These are phyloP conservation scores for Imleria badia DNA, from an alignment of 768 basidiomycete species.

Conservation along the genomic window DNA sequence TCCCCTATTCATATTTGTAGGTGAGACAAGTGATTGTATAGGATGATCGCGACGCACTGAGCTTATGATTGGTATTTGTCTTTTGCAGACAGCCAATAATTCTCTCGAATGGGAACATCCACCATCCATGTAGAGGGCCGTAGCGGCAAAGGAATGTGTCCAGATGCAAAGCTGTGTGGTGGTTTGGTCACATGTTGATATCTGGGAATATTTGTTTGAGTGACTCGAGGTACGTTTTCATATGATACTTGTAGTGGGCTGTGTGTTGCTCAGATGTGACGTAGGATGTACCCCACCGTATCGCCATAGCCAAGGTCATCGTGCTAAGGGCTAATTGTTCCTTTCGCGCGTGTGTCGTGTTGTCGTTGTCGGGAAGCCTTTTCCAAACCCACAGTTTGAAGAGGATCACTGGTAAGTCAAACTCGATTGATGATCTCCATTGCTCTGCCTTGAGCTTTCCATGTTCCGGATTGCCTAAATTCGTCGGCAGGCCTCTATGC, in stretches of 20 bases:
- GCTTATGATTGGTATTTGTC: constrained; percentile 8
- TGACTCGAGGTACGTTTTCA: constrained; percentile 24
- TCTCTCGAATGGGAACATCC: constrained; percentile 35
- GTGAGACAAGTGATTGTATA: no score
- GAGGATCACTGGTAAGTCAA: background rate
- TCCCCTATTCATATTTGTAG: no score
- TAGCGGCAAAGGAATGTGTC: constrained; percentile 28
- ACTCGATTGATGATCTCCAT: background rate
- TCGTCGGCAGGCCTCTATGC: background rate
- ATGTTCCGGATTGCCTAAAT: background rate
- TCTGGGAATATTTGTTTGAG: constrained; percentile 20
- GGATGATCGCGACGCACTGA: no score
- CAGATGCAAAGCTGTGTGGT: constrained; percentile 36
- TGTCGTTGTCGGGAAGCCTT: no score
- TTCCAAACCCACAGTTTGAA: background rate
- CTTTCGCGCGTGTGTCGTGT: no score
- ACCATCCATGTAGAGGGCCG: constrained; percentile 36
- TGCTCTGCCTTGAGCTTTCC: background rate
- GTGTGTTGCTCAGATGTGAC: constrained; percentile 17
- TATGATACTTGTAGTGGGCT: constrained; percentile 19
- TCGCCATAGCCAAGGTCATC: background rate
- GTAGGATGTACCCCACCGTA: constrained; percentile 16
- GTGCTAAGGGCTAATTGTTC: background rate
- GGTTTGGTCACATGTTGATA: constrained; percentile 25
- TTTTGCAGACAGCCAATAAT: constrained; percentile 27